Evolutionary conservation across 1,284 basidiomycete species (phyloP).

Genomic region (Kwoniella shivajii): DNA sequence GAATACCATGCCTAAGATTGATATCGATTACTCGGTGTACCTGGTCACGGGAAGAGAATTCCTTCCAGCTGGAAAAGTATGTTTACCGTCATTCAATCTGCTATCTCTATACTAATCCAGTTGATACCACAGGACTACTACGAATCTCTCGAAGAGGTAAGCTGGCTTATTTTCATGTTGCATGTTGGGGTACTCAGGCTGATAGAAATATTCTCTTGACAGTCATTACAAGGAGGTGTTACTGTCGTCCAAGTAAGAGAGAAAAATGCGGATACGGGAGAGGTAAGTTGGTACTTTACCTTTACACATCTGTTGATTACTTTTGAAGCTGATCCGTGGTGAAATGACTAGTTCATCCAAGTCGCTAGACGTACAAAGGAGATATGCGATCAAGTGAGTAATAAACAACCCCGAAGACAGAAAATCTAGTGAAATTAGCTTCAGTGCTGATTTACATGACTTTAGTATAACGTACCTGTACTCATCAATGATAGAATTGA

Average conservation of each 20-base stretch:
- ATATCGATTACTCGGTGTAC: conserved; percentile 75
- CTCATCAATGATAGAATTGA: conserved; percentile 92
- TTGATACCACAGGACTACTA: conserved; percentile 64
- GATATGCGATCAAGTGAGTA: conserved; percentile 66
- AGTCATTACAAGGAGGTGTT: conserved; percentile 82
- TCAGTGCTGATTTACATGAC: neutral
- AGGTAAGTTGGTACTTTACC: conserved; percentile 66
- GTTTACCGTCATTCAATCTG: no score
- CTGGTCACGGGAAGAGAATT: conserved; percentile 82
- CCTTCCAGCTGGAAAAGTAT: conserved; percentile 75
- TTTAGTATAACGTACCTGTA: conserved; percentile 73
- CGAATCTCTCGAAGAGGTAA: conserved; percentile 74
- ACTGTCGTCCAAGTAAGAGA: conserved; percentile 88
- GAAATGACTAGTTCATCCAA: conserved; percentile 66
- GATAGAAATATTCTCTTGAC: neutral
- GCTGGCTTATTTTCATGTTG: conserved; percentile 11
- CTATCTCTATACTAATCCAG: conserved; percentile 6
- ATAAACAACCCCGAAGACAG: no score
- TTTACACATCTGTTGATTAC: no score
- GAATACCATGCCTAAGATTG: conserved; percentile 30
- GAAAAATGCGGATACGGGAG: conserved; percentile 75
- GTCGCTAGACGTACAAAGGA: conserved; percentile 71
- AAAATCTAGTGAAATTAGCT: no score
- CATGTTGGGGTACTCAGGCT: neutral
- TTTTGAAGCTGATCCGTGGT: no score